These are phyloP conservation scores for Trichoderma afroharzianum DNA, from an alignment of 2,329 filamentous ascomycete species.

Conservation along the genomic window DNA sequence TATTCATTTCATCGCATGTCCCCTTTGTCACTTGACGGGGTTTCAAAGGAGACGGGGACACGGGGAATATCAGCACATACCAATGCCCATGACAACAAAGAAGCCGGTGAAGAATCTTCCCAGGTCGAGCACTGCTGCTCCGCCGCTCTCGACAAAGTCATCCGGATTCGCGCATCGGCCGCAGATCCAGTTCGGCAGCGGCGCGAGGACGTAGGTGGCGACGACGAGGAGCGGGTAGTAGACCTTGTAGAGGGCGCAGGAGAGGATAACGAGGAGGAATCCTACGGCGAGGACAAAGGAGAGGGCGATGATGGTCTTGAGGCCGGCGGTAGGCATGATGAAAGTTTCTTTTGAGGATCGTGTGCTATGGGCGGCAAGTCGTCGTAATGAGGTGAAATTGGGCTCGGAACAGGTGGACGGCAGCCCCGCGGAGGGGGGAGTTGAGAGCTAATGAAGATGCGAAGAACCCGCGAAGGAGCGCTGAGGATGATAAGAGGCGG, in stretches of 20 bases:
- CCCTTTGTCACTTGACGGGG: background rate
- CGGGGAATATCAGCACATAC: slow-evolving; percentile 51
- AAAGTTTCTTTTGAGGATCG: slow-evolving; percentile 4
- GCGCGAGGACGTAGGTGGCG: slow-evolving; percentile 89
- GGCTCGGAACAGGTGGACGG: background rate
- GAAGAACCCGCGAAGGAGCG: background rate
- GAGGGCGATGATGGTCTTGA: slow-evolving; percentile 98
- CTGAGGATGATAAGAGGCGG: background rate
- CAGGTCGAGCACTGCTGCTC: slow-evolving; percentile 84
- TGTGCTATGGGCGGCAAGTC: background rate
- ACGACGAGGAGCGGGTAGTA: slow-evolving; percentile 96
- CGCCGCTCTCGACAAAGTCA: slow-evolving; percentile 86
- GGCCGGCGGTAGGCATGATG: slow-evolving; percentile 72
- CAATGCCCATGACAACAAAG: slow-evolving; percentile 94
- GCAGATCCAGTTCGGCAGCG: slow-evolving; percentile 96
- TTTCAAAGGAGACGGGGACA: background rate
- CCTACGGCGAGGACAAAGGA: slow-evolving; percentile 98
- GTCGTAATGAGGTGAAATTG: slow-evolving; percentile 6
- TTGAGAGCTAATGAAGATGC: background rate
- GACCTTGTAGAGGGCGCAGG: slow-evolving; percentile 88
- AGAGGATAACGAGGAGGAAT: slow-evolving; percentile 98
- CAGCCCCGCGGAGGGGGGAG: slow-evolving; percentile 19
- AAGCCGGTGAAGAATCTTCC: slow-evolving; percentile 94
- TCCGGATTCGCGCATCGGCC: slow-evolving; percentile 83
- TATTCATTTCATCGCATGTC: background rate